Base-by-base conservation (phyloP, 2,329 filamentous ascomycete species). In the Colletotrichum lentis region DNA sequence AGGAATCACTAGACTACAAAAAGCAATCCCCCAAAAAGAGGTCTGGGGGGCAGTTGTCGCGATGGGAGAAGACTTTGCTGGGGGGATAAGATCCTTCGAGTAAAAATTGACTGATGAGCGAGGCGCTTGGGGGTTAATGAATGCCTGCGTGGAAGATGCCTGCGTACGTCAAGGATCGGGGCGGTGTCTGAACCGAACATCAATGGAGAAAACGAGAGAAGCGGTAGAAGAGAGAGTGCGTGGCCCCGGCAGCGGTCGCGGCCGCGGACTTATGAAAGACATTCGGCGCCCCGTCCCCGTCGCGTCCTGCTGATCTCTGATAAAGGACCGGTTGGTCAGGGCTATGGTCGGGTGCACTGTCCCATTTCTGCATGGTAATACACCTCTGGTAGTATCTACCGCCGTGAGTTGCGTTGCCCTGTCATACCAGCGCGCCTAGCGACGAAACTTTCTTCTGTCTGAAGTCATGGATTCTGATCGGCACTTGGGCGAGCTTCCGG, bases 401-500 rank as follows among this genome's bases (percentile, higher is more conserved):
- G 35, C n/a, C 39, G 37, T 37, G 35, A 44, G 24, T 31, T 56
- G 7, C 27, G 27, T 31, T 31, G 27, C 27, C 12, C 31, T 37
- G 50, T 53, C 31, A 24, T 27, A 50, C 49, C 37, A 37, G 27
- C 50, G 8, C 31, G 8, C 31, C 24, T 31, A 53, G 18, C 37
- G 57, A 6, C 4, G 24, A 50, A 24, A 50, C 24, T 50, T 8
- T 31, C 6, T 14, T 54, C 27, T 54, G 12, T 65, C 65, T 68
- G 62, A 68, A 68, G 65, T 64, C 62, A 61, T 65, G 62, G 53
- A 52, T 31, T 60, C 24, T 59, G 62, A 61, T 60, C 62, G 65
- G 62, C 65, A 68, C 65, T 65, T 68, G 55, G 18, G 31, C 35
- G 12, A n/a, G 54, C 41, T 43, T 41, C 46, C 35, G 37, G 44